Conservation (phyloP, 2,329 filamentous ascomycete species). For the Madurella fahalii region DNA sequence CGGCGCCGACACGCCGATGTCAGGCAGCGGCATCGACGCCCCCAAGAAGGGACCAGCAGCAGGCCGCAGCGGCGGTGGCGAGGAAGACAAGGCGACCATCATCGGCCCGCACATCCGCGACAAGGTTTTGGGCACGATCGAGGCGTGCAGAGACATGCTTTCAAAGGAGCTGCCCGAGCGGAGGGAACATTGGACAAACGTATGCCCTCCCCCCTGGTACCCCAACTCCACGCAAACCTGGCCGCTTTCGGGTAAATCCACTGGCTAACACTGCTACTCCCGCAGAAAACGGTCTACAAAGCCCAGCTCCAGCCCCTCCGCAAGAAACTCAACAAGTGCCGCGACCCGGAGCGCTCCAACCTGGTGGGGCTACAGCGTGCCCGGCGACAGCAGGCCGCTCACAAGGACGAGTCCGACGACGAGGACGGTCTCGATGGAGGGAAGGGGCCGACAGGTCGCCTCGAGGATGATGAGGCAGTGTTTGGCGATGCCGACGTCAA, state of each 20-base stretch:
- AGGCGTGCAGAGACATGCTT: constrained; percentile 51
- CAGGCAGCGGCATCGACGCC: constrained; percentile 26
- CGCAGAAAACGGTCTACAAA: constrained; percentile 34
- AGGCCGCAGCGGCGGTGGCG: constrained; percentile 1
- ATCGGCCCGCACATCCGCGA: constrained; percentile 35
- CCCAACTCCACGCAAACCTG: constrained; percentile 2
- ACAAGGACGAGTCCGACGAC: constrained; percentile 37
- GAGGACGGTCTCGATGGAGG: constrained; percentile 11
- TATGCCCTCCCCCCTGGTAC: constrained; percentile 29
- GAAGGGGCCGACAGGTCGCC: neutral
- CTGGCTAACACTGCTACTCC: neutral
- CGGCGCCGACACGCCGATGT: constrained; percentile 25
- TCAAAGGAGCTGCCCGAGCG: constrained; percentile 54
- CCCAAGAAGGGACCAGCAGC: constrained; percentile 9
- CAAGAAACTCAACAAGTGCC: constrained; percentile 67
- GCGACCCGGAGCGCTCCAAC: constrained; percentile 70
- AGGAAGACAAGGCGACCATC: constrained; percentile 26
- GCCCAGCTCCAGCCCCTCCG: constrained; percentile 46
- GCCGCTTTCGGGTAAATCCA: neutral
- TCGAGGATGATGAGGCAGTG: constrained; percentile 40
- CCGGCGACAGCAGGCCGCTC: constrained; percentile 50
- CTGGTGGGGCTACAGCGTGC: constrained; percentile 65
- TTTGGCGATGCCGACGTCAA: constrained; percentile 40
- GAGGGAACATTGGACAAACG: constrained; percentile 51
- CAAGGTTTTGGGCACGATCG: constrained; percentile 48